Base-by-base conservation (phyloP, 2,329 filamentous ascomycete genomes). In the Diaporthe velutina region DNA sequence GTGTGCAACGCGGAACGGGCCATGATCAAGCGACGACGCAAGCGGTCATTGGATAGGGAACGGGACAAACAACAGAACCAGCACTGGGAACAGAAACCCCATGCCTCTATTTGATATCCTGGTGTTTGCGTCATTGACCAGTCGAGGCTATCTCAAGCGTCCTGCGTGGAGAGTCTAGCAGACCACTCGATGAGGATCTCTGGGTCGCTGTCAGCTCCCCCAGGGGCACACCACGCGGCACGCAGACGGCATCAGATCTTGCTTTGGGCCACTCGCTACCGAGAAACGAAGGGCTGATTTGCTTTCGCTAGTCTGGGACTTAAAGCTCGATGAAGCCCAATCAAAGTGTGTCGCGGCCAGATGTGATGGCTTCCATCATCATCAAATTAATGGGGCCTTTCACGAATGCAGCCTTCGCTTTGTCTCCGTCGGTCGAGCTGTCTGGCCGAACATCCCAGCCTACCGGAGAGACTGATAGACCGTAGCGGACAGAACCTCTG, bases 11-110 rank as follows among this genome's bases (percentile, higher is more conserved):
- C 45, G 33, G 22, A 15, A 60, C 40, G n/a, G 42, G 55, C 30
- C 28, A 52, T 28, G n/a, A 12, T 25, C 64, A 38, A 67, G 42
- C 64, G 17, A 38, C 45, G 8, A 52, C 30, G 45, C 64, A 67
- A 22, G 30, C 64, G 33, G 45, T 52, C 45, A 67, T 67, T 67
- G 64, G 64, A 38, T 45, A 67, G 45, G 45, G 64, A 67, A 67
- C 64, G 64, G 45, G 22, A 30, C 58, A 42, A 13, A 52, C n/a
- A 19, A 28, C 33, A 19, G 22, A 67, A 25, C 9, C 22, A 2
- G 33, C 12, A 15, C 45, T 52, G 22, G 45, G 6, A 67, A 50
- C 42, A 19, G 15, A 17, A 9, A 6, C 38, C 13, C n/a, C 0
- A 38, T 28, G 61, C 13, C 61, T 48, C 42, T 42, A 22, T 45